These are phyloP conservation scores for Loxodes magnus DNA, from an alignment of 73 alveolate genomes.

Conservation along the genomic window DNA sequence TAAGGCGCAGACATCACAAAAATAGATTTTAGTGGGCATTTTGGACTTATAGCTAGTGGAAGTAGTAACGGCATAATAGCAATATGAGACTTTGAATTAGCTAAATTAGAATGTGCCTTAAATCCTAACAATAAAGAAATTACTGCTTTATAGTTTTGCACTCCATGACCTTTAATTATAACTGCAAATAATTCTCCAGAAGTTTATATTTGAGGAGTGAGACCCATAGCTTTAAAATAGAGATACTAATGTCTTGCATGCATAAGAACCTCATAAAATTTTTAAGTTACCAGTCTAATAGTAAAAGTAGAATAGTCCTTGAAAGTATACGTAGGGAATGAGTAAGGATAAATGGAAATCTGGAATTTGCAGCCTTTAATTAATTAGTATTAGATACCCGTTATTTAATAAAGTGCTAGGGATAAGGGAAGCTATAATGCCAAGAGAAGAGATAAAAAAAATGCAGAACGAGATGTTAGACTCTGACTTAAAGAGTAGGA, in stretches of 20 bases:
- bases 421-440: slow-evolving; percentile 26
- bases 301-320: slow-evolving; percentile 7
- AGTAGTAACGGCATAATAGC: slow-evolving; percentile 71
- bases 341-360: slow-evolving; percentile 60
- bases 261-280: too few species aligned
- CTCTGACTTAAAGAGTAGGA: slow-evolving; percentile 22
- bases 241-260: slow-evolving; percentile 29
- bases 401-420: slow-evolving; percentile 13
- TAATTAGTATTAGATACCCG: slow-evolving; percentile 7
- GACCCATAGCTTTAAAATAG: slow-evolving; percentile 13
- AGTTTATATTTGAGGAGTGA: slow-evolving; percentile 46
- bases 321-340: slow-evolving; percentile 64
- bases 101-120: slow-evolving; percentile 77
- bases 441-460: slow-evolving; percentile 25
- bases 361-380: slow-evolving; percentile 39
- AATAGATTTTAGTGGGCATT: slow-evolving; percentile 52
- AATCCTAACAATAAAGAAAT: slow-evolving; percentile 51
- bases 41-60: slow-evolving; percentile 89
- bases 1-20: slow-evolving; percentile 76
- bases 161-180: slow-evolving; percentile 77
- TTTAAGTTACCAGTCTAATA: too few species aligned
- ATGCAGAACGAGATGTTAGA: slow-evolving; percentile 38
- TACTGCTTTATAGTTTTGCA: slow-evolving; percentile 53
- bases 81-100: slow-evolving; percentile 92
- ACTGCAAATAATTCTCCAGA: slow-evolving; percentile 56